phyloP scores from a whole-genome alignment of 495 filamentous ascomycete genomes.

The Penicillium roqueforti region DNA sequence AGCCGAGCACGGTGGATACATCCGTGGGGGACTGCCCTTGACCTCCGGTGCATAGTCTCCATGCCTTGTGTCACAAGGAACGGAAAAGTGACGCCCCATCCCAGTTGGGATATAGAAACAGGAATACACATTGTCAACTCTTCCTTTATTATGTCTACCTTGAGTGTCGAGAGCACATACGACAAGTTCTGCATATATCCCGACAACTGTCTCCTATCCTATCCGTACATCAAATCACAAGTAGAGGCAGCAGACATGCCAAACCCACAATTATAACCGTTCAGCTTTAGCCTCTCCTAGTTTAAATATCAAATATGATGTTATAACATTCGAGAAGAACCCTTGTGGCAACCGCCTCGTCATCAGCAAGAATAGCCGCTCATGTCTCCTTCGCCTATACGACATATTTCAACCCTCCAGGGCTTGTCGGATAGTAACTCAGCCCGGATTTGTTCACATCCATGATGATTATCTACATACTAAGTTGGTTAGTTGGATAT shows the following conservation, averaged over 20 bases:
- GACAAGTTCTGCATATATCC: neutral
- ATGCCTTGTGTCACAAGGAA: neutral
- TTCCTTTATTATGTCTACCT: neutral
- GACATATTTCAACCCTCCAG: neutral
- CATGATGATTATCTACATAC: neutral
- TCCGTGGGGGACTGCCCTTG: neutral
- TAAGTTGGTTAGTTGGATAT: neutral
- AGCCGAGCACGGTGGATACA: neutral
- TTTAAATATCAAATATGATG: neutral
- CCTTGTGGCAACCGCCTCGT: rapidly evolving
- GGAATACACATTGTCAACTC: neutral
- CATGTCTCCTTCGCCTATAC: neutral
- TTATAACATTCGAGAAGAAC: neutral
- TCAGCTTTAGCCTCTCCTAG: neutral
- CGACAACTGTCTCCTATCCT: neutral
- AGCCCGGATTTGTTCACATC: neutral
- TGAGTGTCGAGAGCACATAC: neutral
- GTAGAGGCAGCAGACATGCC: neutral
- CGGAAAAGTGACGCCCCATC: neutral
- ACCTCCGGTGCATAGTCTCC: neutral
- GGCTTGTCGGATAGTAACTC: neutral
- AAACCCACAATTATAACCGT: neutral
- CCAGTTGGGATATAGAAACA: neutral
- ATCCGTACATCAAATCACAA: neutral
- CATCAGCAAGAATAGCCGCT: neutral